A percentile compares a stretch with the other conserved stretches of the same genome.
These are phyloP conservation scores for Drosera spatulata DNA, from an alignment of 179 eudicot species.

Conservation along the genomic window DNA sequence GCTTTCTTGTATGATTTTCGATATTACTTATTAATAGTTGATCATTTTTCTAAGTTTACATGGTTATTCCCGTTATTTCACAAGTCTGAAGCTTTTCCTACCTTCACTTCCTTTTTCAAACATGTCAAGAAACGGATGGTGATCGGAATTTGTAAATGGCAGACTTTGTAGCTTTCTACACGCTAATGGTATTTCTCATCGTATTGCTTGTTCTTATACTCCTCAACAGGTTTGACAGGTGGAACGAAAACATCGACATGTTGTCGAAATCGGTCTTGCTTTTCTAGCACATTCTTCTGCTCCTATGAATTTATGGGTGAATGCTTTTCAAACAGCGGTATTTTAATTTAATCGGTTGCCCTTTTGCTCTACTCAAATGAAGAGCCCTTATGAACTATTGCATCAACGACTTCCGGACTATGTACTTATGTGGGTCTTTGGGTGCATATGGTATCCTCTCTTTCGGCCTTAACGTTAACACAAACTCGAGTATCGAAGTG, in stretches of 20 bases:
- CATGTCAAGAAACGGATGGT: neutral
- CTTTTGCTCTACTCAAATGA: neutral
- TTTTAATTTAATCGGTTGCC: neutral
- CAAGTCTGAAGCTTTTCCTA: neutral
- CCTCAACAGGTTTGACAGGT: neutral
- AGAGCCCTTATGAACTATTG: neutral
- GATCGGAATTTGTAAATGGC: constrained; percentile 1
- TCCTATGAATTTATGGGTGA: neutral
- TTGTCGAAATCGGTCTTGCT: neutral
- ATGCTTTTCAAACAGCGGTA: neutral
- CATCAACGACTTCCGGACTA: neutral
- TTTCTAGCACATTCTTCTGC: neutral
- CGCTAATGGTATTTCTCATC: neutral
- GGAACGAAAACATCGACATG: no score
- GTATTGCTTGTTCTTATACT: neutral
- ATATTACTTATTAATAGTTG: constrained; percentile 5
- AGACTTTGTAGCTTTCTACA: neutral
- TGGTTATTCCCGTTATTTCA: neutral
- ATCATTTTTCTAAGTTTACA: neutral
- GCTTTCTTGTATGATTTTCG: neutral
- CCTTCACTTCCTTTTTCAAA: neutral
- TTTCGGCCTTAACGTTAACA: no score
- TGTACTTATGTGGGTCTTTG: neutral
- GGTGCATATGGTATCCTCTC: neutral
- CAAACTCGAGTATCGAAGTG: neutral